These are phyloP conservation scores for Scutellaria barbata DNA, from an alignment of 257 asterid species.

Conservation along the genomic window DNA sequence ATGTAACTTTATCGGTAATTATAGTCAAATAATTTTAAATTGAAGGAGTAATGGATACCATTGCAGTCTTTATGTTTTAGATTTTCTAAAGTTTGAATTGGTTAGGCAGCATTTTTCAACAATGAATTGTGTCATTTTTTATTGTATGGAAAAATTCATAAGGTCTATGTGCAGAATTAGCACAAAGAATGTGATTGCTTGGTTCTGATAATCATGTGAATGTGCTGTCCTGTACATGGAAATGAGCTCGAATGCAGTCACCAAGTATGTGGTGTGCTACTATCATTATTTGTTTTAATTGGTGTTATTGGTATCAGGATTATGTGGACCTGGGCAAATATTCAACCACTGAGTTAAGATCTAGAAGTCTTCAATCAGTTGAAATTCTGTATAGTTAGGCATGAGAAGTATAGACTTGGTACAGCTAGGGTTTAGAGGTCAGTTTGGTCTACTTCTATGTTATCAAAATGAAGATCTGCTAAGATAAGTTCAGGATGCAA, in stretches of 20 bases:
- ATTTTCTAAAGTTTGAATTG: constrained; percentile 7
- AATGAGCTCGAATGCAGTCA: constrained; percentile 10
- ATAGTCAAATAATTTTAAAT: constrained; percentile 19
- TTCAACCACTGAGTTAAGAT: constrained; percentile 5
- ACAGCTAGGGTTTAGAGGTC: not conserved
- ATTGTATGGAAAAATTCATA: not conserved
- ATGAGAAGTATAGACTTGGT: constrained; percentile 10
- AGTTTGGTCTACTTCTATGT: not conserved
- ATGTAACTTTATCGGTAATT: constrained; percentile 62
- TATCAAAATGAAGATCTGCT: constrained; percentile 3
- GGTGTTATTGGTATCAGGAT: constrained; percentile 5
- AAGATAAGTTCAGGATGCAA: not conserved
- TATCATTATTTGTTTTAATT: constrained; percentile 2
- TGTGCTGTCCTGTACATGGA: constrained; percentile 6
- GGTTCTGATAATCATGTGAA: no score
- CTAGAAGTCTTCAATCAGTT: no score
- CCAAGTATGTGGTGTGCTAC: not conserved
- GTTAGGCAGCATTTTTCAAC: no score
- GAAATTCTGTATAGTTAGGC: not conserved
- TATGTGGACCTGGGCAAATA: not conserved
- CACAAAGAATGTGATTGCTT: no score
- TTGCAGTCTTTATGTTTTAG: constrained; percentile 1
- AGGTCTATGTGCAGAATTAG: not conserved
- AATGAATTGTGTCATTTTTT: no score
- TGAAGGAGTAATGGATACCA: not conserved